Conservation (phyloP, 177 flowering plant genomes). For the Tripterygium wilfordii region DNA sequence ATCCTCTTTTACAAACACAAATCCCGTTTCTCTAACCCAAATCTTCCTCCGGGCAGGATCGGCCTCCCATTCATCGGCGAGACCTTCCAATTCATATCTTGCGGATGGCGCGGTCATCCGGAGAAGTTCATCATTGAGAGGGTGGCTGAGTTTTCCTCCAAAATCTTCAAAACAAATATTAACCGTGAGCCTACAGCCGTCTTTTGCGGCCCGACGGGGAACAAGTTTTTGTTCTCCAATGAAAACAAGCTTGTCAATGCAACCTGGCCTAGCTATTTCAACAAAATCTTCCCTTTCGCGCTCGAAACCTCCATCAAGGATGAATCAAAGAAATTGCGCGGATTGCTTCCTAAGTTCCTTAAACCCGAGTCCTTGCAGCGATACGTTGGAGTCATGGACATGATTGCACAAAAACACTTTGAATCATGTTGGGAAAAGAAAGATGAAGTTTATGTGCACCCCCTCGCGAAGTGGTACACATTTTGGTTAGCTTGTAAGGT, state of each 20-base stretch:
- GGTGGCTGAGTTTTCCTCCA: too few species aligned
- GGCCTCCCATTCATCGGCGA: slow-evolving; percentile 11
- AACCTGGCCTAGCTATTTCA: neutral
- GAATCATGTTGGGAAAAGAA: too few species aligned
- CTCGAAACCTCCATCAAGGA: neutral
- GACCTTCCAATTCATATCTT: slow-evolving; percentile 3
- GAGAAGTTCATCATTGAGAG: slow-evolving; percentile 6
- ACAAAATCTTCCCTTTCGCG: neutral
- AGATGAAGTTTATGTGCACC: too few species aligned
- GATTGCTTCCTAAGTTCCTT: neutral
- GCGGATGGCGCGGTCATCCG: slow-evolving; percentile 5
- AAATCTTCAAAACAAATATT: slow-evolving; percentile 7
- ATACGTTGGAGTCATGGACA: too few species aligned
- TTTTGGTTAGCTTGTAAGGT: too few species aligned
- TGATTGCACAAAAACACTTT: too few species aligned
- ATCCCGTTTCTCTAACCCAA: neutral
- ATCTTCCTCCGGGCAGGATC: neutral
- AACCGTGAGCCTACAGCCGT: slow-evolving; percentile 3
- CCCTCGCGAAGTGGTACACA: too few species aligned
- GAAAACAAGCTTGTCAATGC: too few species aligned
- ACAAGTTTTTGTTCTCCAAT: slow-evolving; percentile 10
- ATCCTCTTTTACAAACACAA: slow-evolving; percentile 13
- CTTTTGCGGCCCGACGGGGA: slow-evolving; percentile 5
- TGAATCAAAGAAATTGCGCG: neutral
- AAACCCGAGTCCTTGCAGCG: too few species aligned